These are phyloP conservation scores for Candida ortonii DNA, from an alignment of 805 yeast genomes.

Conservation along the genomic window DNA sequence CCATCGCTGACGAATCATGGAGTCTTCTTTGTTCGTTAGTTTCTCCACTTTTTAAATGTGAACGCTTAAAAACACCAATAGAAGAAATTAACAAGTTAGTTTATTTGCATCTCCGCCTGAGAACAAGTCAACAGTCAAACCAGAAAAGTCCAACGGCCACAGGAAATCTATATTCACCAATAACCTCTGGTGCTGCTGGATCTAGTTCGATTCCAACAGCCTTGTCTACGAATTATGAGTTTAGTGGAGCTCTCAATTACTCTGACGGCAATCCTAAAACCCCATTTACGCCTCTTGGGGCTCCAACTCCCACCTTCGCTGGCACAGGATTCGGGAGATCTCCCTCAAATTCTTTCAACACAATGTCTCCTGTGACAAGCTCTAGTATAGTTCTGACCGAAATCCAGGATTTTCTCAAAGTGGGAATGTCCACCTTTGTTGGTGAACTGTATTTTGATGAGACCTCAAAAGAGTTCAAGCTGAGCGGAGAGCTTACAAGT, in stretches of 20 bases:
- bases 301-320: conserved; percentile 25
- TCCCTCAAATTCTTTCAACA: conserved; percentile 17
- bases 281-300: conserved; percentile 21
- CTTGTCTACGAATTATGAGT: neutral
- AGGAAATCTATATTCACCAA: conserved; percentile 12
- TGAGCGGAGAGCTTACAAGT: conserved; percentile 27
- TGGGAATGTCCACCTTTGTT: conserved; percentile 36
- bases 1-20: conserved; percentile 50
- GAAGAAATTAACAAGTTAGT: conserved; percentile 56
- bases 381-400: conserved; percentile 42
- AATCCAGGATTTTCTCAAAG: conserved; percentile 41
- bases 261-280: conserved; percentile 4
- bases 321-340: conserved; percentile 14
- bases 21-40: conserved; percentile 40
- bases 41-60: conserved; percentile 48
- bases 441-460: conserved; percentile 29
- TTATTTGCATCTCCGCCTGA: conserved; percentile 31
- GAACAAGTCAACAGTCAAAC: conserved; percentile 20
- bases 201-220: too few species aligned
- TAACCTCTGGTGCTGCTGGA: too few species aligned
- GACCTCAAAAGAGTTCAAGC: conserved; percentile 27
- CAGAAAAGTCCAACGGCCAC: too few species aligned
- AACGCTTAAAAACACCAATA: conserved; percentile 46
- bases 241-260: neutral
- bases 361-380: conserved; percentile 22